Base-by-base conservation (phyloP, 2,329 filamentous ascomycete species). In the Emergomyces pasteurianus region DNA sequence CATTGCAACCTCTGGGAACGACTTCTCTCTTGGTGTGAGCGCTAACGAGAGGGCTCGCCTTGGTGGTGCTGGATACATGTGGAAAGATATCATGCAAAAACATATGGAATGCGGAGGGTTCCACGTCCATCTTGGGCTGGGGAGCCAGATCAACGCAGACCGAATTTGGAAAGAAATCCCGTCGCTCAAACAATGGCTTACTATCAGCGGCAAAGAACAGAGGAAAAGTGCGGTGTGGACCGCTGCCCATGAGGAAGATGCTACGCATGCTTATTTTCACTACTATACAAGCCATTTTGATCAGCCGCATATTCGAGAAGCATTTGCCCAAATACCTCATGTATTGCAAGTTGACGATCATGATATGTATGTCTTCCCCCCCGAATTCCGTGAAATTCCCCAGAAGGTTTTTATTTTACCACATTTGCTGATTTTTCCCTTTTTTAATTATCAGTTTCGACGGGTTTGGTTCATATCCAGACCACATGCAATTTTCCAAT, bases 211-310 rank as follows among this genome's bases (percentile, higher is more conserved):
- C 6, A 92, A 96, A 66, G 94, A 97, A 60, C 94, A 91, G 67
- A 83, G 95, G 62, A 95, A 92, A 78, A 95, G 86, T 67, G 87
- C 90, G 0, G 82, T 86, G 50, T 99, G 94, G 94, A 96, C 92
- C 8, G 90, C 92, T 3, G 87, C 90, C 57, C 90, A 97, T 68
- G 91, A 99, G 71, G 92, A 99, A 70, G 94, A 99, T 70, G 90
- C 96, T 21, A 86, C 88, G 1, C 92, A 97, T 74, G 92, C 94
- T 8, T 99, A 96, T 77, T 99, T 99, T 75, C 94, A 99, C 74
- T 99, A 96, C 74, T 99, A 99, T 72, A 96, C 92, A 1, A 96
- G 91, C 67, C 92, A 97, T 73, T 97, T 99, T 72, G 94, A 99
- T 71, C 94, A 99, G 74, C 92, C 92, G 7, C 92, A 95, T 73